Percentiles rank a stretch among this genome's conserved stretches.
Conservation (phyloP, 352 stramenopile species). For the Peronospora belbahrii region DNA sequence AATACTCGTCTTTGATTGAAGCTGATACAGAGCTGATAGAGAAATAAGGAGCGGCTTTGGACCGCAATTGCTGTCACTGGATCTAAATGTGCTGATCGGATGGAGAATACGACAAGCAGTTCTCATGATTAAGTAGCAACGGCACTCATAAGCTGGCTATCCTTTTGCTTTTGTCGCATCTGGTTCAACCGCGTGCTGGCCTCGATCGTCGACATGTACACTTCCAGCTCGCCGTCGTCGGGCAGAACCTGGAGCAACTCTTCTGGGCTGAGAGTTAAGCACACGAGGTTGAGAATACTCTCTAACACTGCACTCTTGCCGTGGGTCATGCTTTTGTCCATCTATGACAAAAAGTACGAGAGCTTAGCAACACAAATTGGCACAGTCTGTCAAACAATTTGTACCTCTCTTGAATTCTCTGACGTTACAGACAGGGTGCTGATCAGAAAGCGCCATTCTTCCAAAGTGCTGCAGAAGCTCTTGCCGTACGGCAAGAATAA, state of each 20-base stretch:
- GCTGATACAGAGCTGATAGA: too few species aligned
- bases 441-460: constrained; percentile 73
- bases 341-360: constrained; percentile 1
- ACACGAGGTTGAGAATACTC: constrained; percentile 61
- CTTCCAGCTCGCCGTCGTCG: constrained; percentile 60
- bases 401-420: constrained; percentile 32
- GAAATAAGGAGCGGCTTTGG: too few species aligned
- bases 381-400: background rate
- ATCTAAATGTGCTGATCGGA: too few species aligned
- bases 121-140: too few species aligned
- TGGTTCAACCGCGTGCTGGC: constrained; percentile 46
- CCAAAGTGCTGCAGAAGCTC: constrained; percentile 55
- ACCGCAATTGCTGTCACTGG: too few species aligned
- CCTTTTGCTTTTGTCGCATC: constrained; percentile 24
- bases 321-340: constrained; percentile 1
- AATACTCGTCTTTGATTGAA: too few species aligned
- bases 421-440: constrained; percentile 45
- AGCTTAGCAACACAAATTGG: background rate
- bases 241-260: constrained; percentile 72
- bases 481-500: constrained; percentile 73
- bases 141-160: too few species aligned
- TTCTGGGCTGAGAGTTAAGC: constrained; percentile 59
- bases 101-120: too few species aligned
- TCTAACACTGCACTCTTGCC: constrained; percentile 45
- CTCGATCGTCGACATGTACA: constrained; percentile 75